These are phyloP conservation scores for Moesziomyces globuligerus DNA, from an alignment of 1,284 basidiomycete species.

Conservation along the genomic window DNA sequence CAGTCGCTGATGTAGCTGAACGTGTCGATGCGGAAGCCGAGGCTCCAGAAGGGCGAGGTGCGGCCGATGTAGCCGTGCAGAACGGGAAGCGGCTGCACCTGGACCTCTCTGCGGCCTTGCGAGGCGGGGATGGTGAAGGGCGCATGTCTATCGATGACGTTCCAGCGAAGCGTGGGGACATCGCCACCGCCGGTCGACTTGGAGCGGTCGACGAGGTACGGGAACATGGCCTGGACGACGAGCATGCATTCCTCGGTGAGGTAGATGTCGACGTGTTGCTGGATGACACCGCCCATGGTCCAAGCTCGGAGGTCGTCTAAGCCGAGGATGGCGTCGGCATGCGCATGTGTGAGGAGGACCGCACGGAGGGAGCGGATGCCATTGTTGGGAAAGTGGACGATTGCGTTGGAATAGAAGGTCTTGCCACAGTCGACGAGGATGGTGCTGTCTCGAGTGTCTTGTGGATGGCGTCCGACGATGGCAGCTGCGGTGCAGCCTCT, in stretches of 20 bases:
- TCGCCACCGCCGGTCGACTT: conserved; percentile 62
- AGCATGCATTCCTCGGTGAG: conserved; percentile 54
- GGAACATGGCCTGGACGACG: conserved; percentile 56
- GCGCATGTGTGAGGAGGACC: conserved; percentile 62
- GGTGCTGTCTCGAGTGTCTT: conserved; percentile 25
- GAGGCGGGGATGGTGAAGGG: conserved; percentile 36
- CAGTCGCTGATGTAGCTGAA: conserved; percentile 64
- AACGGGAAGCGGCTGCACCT: conserved; percentile 53
- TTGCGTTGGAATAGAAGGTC: conserved; percentile 59
- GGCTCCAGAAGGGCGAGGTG: conserved; percentile 50
- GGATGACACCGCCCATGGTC: conserved; percentile 61
- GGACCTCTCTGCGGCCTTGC: conserved; percentile 17
- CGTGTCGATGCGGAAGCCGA: conserved; percentile 61
- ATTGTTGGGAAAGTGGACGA: conserved; percentile 47
- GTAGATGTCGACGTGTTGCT: conserved; percentile 59
- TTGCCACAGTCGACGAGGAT: conserved; percentile 66
- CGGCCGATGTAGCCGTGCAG: conserved; percentile 54
- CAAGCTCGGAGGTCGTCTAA: conserved; percentile 62
- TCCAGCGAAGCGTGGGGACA: conserved; percentile 60
- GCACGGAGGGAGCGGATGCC: conserved; percentile 54
- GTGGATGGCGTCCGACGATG: conserved; percentile 37
- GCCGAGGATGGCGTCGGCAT: conserved; percentile 64
- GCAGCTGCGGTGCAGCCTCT: conserved; percentile 53
- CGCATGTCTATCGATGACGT: conserved; percentile 53
- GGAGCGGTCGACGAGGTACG: conserved; percentile 58